Conservation (phyloP, 78 protist genomes). For the Ministeria vibrans region DNA sequence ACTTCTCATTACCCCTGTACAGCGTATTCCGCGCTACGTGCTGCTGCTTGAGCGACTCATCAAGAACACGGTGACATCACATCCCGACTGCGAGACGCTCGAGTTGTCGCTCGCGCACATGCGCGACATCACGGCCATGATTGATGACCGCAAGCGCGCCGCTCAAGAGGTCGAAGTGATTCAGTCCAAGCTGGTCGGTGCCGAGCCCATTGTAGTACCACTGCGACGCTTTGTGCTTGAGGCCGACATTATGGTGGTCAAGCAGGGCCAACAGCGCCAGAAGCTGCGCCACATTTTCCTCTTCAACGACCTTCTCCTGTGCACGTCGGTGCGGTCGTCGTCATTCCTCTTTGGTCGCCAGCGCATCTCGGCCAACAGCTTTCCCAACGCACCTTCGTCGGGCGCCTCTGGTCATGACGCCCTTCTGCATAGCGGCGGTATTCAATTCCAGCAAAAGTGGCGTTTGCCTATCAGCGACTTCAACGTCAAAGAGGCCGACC, state of each 20-base stretch:
- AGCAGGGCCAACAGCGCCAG: neutral
- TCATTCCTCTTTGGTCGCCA: neutral
- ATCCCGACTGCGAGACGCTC: slow-evolving; percentile 16
- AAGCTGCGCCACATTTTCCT: neutral
- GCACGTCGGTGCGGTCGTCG: neutral
- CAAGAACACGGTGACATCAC: slow-evolving; percentile 3
- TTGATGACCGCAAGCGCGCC: slow-evolving; percentile 34
- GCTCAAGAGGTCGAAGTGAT: slow-evolving; percentile 10
- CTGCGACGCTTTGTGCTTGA: neutral
- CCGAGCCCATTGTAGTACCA: neutral
- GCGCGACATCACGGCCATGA: neutral
- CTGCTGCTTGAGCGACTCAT: slow-evolving; percentile 26
- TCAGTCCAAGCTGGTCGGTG: neutral
- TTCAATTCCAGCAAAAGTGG: too few species aligned
- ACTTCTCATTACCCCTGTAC: slow-evolving; percentile 31
- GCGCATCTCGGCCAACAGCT: too few species aligned
- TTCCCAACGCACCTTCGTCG: too few species aligned
- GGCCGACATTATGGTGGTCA: neutral
- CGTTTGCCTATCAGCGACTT: too few species aligned
- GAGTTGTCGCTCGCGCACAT: slow-evolving; percentile 1
- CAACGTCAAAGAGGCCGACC: too few species aligned
- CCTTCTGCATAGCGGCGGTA: too few species aligned
- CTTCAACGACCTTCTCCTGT: neutral
- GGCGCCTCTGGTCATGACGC: too few species aligned
- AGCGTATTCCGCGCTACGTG: slow-evolving; percentile 30